Percentiles rank a stretch among this genome's conserved stretches.
Evolutionary conservation across 2,329 filamentous ascomycete species (phyloP).

Genomic region (Chrysoporthe cubensis): DNA sequence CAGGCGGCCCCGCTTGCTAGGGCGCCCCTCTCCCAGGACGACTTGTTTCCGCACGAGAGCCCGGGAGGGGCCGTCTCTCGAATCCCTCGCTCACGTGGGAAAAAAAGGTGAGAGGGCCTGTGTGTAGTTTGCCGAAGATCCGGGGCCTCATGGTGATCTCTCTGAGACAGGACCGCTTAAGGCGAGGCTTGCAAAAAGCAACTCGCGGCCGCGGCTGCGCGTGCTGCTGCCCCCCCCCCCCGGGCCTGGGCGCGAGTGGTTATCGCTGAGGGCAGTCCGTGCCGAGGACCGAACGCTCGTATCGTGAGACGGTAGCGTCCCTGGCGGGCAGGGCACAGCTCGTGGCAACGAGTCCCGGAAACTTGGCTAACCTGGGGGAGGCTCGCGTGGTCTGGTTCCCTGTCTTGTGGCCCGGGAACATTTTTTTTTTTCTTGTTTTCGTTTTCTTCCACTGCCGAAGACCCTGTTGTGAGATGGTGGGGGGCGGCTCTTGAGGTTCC

Average conservation of each 20-base stretch:
- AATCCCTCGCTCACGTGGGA: background rate
- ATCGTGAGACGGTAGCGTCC: conserved; percentile 14
- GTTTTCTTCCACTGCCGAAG: background rate
- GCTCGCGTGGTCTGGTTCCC: background rate
- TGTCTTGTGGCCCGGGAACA: background rate
- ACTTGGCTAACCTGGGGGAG: background rate
- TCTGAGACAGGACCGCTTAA: no score
- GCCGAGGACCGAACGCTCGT: background rate
- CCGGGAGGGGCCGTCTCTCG: no score
- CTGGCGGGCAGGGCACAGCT: background rate
- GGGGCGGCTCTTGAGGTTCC: no score
- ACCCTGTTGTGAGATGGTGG: background rate
- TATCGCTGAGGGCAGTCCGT: background rate
- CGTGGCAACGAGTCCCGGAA: no score
- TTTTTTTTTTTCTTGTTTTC: background rate
- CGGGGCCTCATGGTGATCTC: no score
- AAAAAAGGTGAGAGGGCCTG: background rate
- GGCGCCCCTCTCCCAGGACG: background rate
- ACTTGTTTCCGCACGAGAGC: background rate
- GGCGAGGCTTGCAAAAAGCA: no score
- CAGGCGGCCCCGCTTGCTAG: background rate
- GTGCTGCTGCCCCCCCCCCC: no score
- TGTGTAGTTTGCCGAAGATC: background rate
- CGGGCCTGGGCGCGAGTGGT: no score
- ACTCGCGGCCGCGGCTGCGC: no score